Base-by-base conservation (phyloP, 805 yeast species). In the Schwanniomyces vanrijiae region DNA sequence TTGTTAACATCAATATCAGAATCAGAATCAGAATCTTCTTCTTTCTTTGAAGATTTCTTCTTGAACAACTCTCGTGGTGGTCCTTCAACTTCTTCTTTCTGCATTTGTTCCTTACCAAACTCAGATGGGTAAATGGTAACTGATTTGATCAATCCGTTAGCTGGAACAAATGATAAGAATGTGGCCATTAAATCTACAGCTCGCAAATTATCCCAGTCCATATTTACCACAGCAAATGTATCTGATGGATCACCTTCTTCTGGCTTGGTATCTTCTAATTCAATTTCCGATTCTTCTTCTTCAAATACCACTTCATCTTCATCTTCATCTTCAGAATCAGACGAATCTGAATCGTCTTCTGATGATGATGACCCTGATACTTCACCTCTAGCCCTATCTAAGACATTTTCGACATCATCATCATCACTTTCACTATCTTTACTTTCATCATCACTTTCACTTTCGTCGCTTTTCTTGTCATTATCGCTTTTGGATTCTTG, bases 151-250 rank as follows among this genome's bases (percentile, higher is more conserved):
- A 73, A 70, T 1, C 96, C 95, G 29, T 79, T 83, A 19, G 81
- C 67, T 16, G 96, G 96, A 19, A 88, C 84, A 68, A 92, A 94
- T 46, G 96, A 82, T 6, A 83, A 71, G 58, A 92, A 90, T 0
- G 98, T 86, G 4, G 96, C 96, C 86, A 88, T 81, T 52, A 92
- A 71, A 62, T 94, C 98, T 3, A 81, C 81, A 0, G 98, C 87
- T 40, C 82, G 79, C n/a, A 94, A 77, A 60, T 94, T 88, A 58
- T 94, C 99, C 99, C 99, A 94, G 62, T 94, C 99, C 79, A 94
- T 74, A 60, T 94, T 94, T 25, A 94, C 98, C 1, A 86, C 96
- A 0, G 99, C 99, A 59, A 94, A 75, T 5, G 88, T 73, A 28
- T 71, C 72, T 1, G 96, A 76, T 25, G 96, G 96, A 2, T 92